Conservation (phyloP, 108 stramenopile species). For the Epipyxis sp. region DNA sequence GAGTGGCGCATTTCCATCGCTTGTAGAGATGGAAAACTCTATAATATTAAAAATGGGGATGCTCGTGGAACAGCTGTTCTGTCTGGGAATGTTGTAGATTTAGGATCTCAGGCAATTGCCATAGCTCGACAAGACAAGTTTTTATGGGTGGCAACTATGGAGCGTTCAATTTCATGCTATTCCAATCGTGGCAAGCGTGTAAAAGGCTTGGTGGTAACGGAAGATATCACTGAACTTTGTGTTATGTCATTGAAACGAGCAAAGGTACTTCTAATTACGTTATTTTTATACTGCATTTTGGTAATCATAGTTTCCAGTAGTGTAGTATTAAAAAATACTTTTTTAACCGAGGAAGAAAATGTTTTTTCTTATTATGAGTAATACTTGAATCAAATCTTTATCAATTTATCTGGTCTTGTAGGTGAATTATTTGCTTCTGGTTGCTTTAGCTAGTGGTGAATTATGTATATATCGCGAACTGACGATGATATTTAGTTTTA, state of each 20-base stretch:
- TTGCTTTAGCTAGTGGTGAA: slow-evolving; percentile 53
- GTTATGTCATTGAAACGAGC: slow-evolving; percentile 41
- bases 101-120: slow-evolving; percentile 49
- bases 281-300: not conserved
- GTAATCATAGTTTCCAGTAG: not conserved
- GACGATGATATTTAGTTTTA: slow-evolving; percentile 50
- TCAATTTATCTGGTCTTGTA: too few relatives aligned
- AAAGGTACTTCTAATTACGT: too few relatives aligned
- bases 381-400: too few relatives aligned
- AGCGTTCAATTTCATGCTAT: slow-evolving; percentile 46
- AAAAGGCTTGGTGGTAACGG: slow-evolving; percentile 44
- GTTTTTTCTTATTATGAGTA: not conserved
- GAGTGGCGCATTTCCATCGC: slow-evolving; percentile 58
- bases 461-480: slow-evolving; percentile 55
- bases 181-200: slow-evolving; percentile 47
- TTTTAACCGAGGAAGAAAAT: not conserved
- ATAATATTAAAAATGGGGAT: slow-evolving; percentile 54
- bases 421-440: slow-evolving; percentile 42
- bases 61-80: slow-evolving; percentile 22
- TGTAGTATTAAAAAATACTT: not conserved
- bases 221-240: slow-evolving; percentile 41
- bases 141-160: slow-evolving; percentile 56
- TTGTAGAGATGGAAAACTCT: slow-evolving; percentile 53
- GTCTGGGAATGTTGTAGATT: slow-evolving; percentile 4
- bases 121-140: slow-evolving; percentile 43